A percentile compares a stretch with the other conserved stretches of the same genome.
These are phyloP conservation scores for Backusella westeae DNA, from an alignment of 192 early-diverging fungal genomes.

Conservation along the genomic window DNA sequence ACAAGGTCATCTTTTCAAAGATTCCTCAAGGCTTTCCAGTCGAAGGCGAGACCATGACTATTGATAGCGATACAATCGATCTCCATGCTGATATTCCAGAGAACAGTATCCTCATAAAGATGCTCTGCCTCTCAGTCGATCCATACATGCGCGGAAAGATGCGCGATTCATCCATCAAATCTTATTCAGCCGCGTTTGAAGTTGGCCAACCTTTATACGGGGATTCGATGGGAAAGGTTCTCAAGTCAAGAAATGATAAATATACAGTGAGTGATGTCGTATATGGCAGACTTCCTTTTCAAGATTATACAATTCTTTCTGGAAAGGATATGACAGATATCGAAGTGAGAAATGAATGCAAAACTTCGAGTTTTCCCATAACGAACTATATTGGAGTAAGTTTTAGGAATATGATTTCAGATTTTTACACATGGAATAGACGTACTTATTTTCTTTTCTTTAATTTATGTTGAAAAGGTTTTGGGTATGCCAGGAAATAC, in stretches of 20 bases:
- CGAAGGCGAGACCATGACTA: constrained; percentile 47
- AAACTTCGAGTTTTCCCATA: constrained; percentile 47
- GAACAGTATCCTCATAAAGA: constrained; percentile 53
- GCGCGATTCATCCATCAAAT: constrained; percentile 38
- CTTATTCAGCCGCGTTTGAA: constrained; percentile 46
- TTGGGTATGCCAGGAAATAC: constrained; percentile 84
- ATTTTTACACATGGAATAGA: too few relatives aligned
- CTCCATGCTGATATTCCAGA: constrained; percentile 44
- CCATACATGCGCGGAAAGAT: constrained; percentile 78
- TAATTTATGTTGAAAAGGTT: constrained; percentile 7
- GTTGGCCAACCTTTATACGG: constrained; percentile 64
- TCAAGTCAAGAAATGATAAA: constrained; percentile 59
- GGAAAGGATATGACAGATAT: constrained; percentile 20
- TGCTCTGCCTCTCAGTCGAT: constrained; percentile 69
- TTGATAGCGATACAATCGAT: constrained; percentile 42
- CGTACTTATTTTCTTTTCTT: too few relatives aligned
- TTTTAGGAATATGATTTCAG: too few relatives aligned
- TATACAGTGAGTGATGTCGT: constrained; percentile 64
- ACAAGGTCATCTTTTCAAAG: constrained; percentile 38
- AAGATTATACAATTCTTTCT: constrained; percentile 50
- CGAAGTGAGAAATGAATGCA: constrained; percentile 38
- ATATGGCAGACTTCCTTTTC: constrained; percentile 57
- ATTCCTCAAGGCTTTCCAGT: constrained; percentile 33
- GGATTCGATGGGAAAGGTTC: constrained; percentile 60
- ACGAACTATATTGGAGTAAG: constrained; percentile 52